phyloP scores from a whole-genome alignment of 176 grass and related monocot genomes.

The Avena insularis region DNA sequence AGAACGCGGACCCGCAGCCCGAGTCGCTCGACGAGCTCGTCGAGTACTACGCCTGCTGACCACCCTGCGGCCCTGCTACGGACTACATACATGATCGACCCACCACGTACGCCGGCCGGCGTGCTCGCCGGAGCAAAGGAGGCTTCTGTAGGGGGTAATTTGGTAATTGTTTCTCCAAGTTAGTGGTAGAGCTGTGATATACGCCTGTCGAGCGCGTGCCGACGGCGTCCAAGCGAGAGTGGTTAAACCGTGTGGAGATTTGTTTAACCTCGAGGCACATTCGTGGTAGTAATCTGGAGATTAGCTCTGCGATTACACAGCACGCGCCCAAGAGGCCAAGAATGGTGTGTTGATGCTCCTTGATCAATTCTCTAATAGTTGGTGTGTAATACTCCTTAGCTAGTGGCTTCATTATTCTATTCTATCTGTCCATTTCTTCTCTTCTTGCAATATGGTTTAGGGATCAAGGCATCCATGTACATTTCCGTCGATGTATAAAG shows the following conservation, averaged over 20 bases:
- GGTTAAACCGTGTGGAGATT: constrained; percentile 18
- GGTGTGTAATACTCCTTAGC: constrained; percentile 37
- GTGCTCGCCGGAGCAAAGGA: constrained; percentile 21
- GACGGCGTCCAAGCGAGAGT: constrained; percentile 32
- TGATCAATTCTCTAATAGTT: constrained; percentile 42
- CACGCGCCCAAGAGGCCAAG: constrained; percentile 37
- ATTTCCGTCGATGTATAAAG: constrained; percentile 39
- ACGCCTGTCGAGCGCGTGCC: constrained; percentile 1
- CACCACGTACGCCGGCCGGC: neutral
- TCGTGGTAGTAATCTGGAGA: constrained; percentile 35
- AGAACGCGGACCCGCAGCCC: constrained; percentile 87
- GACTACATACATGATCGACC: too few relatives aligned
- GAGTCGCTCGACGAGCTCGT: constrained; percentile 92
- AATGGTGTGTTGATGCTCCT: constrained; percentile 17
- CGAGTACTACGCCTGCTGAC: constrained; percentile 89
- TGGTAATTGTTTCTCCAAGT: constrained; percentile 31
- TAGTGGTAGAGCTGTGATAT: constrained; percentile 59
- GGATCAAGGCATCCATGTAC: constrained; percentile 38
- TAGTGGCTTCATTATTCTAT: constrained; percentile 12
- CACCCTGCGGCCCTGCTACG: neutral
- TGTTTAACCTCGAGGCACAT: constrained; percentile 50
- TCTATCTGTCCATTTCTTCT: neutral
- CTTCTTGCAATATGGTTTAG: constrained; percentile 44
- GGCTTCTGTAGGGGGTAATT: constrained; percentile 36
- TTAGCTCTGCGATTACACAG: constrained; percentile 34